A percentile compares a stretch with the other conserved stretches of the same genome.
Conservation (phyloP, 1,139 yeast genomes). For the Magnusiomyces paraingens region DNA sequence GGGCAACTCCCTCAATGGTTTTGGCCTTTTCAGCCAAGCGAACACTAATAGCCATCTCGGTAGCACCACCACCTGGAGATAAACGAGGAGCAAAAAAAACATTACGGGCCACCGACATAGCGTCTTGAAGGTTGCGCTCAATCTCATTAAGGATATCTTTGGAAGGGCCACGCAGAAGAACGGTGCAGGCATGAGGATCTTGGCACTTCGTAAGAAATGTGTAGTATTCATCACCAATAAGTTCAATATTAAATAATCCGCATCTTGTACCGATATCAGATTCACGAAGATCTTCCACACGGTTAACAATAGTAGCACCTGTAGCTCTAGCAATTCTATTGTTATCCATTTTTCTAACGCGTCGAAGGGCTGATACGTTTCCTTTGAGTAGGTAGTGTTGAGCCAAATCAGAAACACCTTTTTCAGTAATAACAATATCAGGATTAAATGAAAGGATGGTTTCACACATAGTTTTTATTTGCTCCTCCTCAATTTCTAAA, state of each 20-base stretch:
- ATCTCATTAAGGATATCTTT: slow-evolving; percentile 94
- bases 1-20: slow-evolving; percentile 88
- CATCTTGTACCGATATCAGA: slow-evolving; percentile 83
- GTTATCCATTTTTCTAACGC: slow-evolving; percentile 93
- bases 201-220: slow-evolving; percentile 76
- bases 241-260: slow-evolving; percentile 86
- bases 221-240: slow-evolving; percentile 96
- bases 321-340: slow-evolving; percentile 96
- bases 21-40: slow-evolving; percentile 85
- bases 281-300: slow-evolving; percentile 90
- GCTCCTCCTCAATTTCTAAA: slow-evolving; percentile 96
- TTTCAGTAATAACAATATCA: slow-evolving; percentile 91
- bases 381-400: slow-evolving; percentile 94
- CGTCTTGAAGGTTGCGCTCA: slow-evolving; percentile 96
- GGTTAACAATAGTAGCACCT: slow-evolving; percentile 94
- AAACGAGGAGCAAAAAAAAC: slow-evolving; percentile 91
- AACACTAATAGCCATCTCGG: slow-evolving; percentile 97
- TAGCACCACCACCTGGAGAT: slow-evolving; percentile 99
- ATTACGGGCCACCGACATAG: slow-evolving; percentile 96
- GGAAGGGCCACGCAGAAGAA: slow-evolving; percentile 90
- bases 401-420: slow-evolving; percentile 97
- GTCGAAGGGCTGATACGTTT: slow-evolving; percentile 85
- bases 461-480: slow-evolving; percentile 81
- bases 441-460: slow-evolving; percentile 82
- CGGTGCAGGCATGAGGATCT: slow-evolving; percentile 90